Conservation (phyloP, 2,329 filamentous ascomycete species). For the Colletotrichum sp. region DNA sequence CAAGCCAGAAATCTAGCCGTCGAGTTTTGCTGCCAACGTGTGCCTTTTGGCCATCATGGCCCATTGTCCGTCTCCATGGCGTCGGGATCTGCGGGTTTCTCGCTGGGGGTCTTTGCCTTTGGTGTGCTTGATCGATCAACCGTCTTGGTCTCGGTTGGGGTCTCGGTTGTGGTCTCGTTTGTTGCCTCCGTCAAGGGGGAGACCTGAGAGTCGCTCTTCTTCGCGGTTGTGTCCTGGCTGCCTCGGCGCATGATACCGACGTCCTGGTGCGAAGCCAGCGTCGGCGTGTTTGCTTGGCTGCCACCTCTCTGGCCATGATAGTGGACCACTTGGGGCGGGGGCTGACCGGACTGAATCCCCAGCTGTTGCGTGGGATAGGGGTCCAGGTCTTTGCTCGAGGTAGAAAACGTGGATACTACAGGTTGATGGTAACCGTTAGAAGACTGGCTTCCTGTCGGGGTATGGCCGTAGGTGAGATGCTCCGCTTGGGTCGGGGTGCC, state of each 20-base stretch:
- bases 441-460: slow-evolving; percentile 21
- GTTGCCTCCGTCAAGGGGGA: slow-evolving; percentile 42
- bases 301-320: slow-evolving; percentile 72
- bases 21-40: neutral
- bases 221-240: slow-evolving; percentile 49
- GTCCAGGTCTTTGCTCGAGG: slow-evolving; percentile 72
- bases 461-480: slow-evolving; percentile 37
- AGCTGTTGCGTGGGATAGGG: slow-evolving; percentile 71
- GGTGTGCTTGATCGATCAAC: slow-evolving; percentile 26
- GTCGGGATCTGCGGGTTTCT: slow-evolving; percentile 23
- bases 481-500: slow-evolving; percentile 68
- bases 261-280: slow-evolving; percentile 57
- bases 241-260: slow-evolving; percentile 48
- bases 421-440: slow-evolving; percentile 73
- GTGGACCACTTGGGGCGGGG: slow-evolving; percentile 69
- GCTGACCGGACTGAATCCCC: slow-evolving; percentile 65
- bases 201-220: slow-evolving; percentile 41
- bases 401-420: slow-evolving; percentile 72
- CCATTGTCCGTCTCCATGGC: slow-evolving; percentile 27
- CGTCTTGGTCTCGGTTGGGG: slow-evolving; percentile 39
- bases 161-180: slow-evolving; percentile 35
- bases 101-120: slow-evolving; percentile 26
- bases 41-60: slow-evolving; percentile 26
- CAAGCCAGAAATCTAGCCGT: neutral
- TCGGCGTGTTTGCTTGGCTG: slow-evolving; percentile 70